Base-by-base conservation (phyloP, 2,329 filamentous ascomycete species). In the Purpureocillium lavendulum region DNA sequence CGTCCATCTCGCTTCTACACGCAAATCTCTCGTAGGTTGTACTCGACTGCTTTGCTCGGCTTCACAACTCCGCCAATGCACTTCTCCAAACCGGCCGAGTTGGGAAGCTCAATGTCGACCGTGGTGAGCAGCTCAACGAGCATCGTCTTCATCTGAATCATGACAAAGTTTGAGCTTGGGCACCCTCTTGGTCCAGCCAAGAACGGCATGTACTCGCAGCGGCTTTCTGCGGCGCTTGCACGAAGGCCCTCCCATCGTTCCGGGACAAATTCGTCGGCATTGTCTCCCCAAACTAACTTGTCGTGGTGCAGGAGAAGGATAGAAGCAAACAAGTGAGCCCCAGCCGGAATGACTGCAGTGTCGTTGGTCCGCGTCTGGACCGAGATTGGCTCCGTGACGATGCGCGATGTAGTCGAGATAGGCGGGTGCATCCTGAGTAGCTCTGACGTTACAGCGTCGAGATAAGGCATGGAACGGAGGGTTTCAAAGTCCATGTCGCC, bases 71-170 rank as follows among this genome's bases (percentile, higher is more conserved):
- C 35, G 7, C 32, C 40, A 9, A 41, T 14, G 10, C 14, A 11
- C 40, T 38, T 41, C 30, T 41, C 40, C 21, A 41, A 8, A 2
- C n/a, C 26, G 12, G 30, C 9, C 4, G 24, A 13, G 17, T 38
- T 17, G 7, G 16, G 14, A 13, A 41, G 16, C 12, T 35, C 26
- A 9, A 41, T 21, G 15, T 41, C 40, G 15, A 26, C 35, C 32
- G 21, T 35, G 17, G 30, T 21, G 12, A 41, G 31, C 12, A 41
- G 31, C 3, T 17, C 26, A 6, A 35, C 31, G 26, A 41, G 35
- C 40, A 41, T 41, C 16, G 35, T 41, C 35, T 41, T 41, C 11
- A 41, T 10, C 35, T 41, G 40, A n/a, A 41, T 17, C 14, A 31
- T n/a, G 26, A 41, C 40, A 16, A 41, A 41, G 24, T 12, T 31